These are phyloP conservation scores for Pleoardoris graminearum DNA, from an alignment of 2,329 filamentous ascomycete species.

Conservation along the genomic window DNA sequence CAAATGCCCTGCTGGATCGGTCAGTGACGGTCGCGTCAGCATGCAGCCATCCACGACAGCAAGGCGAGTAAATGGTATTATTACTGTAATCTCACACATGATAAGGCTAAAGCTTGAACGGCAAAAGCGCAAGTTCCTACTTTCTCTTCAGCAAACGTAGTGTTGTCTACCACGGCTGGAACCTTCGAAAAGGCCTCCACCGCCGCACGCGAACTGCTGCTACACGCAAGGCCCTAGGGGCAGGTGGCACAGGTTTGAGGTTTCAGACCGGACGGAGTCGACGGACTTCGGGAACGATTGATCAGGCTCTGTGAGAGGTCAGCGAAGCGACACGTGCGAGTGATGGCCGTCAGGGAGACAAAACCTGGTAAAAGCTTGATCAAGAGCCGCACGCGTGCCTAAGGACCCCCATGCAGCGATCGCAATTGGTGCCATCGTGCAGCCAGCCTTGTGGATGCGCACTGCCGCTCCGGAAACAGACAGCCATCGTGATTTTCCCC, in stretches of 20 bases:
- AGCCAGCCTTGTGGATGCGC: not conserved
- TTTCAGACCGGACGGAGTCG: conserved; percentile 4
- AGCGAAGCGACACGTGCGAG: not conserved
- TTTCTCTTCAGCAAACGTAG: not conserved
- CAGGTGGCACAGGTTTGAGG: not conserved
- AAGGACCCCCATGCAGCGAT: conserved; percentile 7
- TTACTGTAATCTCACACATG: not conserved
- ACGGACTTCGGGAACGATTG: conserved; percentile 3
- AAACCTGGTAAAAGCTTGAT: conserved; percentile 7
- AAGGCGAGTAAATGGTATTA: not conserved
- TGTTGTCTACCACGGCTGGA: not conserved
- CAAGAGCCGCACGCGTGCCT: conserved; percentile 7
- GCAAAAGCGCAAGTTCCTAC: not conserved
- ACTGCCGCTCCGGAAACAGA: conserved; percentile 8
- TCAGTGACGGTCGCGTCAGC: not conserved
- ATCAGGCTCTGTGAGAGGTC: not conserved
- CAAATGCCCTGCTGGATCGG: not conserved
- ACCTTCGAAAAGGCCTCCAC: not conserved
- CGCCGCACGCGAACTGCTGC: not conserved
- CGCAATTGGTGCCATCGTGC: not conserved
- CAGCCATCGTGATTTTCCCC: not conserved
- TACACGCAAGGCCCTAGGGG: not conserved
- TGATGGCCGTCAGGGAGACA: not conserved
- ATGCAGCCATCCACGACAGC: not conserved
- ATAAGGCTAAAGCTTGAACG: not conserved